Conservation (phyloP, 2,329 filamentous ascomycete species). For the Sporothrix globosa region DNA sequence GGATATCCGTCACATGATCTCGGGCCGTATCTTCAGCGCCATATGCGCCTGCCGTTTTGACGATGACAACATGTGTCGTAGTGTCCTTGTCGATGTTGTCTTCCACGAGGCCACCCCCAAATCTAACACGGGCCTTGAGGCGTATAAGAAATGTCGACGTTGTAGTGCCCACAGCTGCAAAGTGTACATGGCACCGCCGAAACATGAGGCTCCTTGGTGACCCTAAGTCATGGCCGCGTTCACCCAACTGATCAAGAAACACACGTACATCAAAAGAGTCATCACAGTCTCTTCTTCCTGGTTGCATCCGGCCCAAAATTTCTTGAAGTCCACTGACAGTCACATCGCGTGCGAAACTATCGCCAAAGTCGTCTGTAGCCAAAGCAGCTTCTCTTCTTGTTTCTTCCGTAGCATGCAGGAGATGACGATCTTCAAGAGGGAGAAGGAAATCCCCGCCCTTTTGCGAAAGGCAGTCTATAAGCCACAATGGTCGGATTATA, state of each 20-base stretch:
- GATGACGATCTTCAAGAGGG: slow-evolving; percentile 63
- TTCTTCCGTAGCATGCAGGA: slow-evolving; percentile 69
- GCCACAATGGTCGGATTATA: slow-evolving; percentile 79
- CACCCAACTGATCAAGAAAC: slow-evolving; percentile 60
- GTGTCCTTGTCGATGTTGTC: slow-evolving; percentile 54
- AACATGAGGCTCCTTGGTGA: slow-evolving; percentile 59
- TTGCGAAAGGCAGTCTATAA: slow-evolving; percentile 76
- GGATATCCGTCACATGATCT: slow-evolving; percentile 50
- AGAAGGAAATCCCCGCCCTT: slow-evolving; percentile 63
- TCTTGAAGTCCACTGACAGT: slow-evolving; percentile 44
- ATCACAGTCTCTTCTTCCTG: slow-evolving; percentile 35
- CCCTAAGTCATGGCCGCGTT: slow-evolving; percentile 58
- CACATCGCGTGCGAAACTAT: slow-evolving; percentile 76
- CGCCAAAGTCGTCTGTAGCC: slow-evolving; percentile 76
- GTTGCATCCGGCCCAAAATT: slow-evolving; percentile 46
- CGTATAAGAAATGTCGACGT: slow-evolving; percentile 27
- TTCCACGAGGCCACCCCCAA: slow-evolving; percentile 67
- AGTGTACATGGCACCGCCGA: slow-evolving; percentile 49
- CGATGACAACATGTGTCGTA: slow-evolving; percentile 75
- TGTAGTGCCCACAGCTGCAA: slow-evolving; percentile 40
- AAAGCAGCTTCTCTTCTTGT: slow-evolving; percentile 57
- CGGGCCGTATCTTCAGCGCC: slow-evolving; percentile 45
- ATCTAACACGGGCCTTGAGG: slow-evolving; percentile 62
- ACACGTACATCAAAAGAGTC: slow-evolving; percentile 48
- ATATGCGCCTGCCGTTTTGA: slow-evolving; percentile 41